Base-by-base conservation (phyloP, 1,139 yeast species). In the Suhomyces coccinellae region DNA sequence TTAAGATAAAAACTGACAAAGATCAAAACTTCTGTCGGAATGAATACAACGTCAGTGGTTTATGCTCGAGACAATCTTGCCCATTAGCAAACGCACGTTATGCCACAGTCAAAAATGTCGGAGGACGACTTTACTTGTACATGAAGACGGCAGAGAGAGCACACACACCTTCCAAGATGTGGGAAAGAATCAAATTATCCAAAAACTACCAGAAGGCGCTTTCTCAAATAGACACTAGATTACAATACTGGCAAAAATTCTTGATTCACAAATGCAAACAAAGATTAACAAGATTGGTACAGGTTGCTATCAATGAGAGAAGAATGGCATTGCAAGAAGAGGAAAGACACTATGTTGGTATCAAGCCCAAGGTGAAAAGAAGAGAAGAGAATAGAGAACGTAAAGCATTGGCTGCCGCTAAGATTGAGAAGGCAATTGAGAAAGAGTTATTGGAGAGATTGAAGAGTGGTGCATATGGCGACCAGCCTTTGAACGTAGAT, bases 61-160 rank as follows among this genome's bases (percentile, higher is more conserved):
- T 93, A 48, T 93, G 99, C 66, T 80, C 83, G 44, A 82, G 99
- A 61, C 93, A 85, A 65, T 87, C 97, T 13, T 93, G 99, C 65
- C 99, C 99, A 3, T 73, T 93, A 49, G 99, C 99, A 26, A 93
- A 93, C 64, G 88, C 98, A 28, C 82, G 90, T 60, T 93, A 93
- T 68, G 98, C 99, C 30, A 93, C 99, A 0, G 95, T 93, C 41
- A 86, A 93, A 58, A 85, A 82, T 58, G 80, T 89, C 35, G 95
- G 90, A 56, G 99, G 99, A 16, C 81, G 83, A 62, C 73, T 93
- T 40, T 93, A 90, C 61, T 74, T 93, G 34, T 93, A 93, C 69
- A 93, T 93, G 93, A 93, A 93, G 65, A 93, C 98, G 1, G 96
- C 95, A 2, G 99, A 93, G 72, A 82, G 99, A 68, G 95, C 96